Evolutionary conservation across 208 protist genomes (phyloP).

Genomic region (Leishmania tarentolae): DNA sequence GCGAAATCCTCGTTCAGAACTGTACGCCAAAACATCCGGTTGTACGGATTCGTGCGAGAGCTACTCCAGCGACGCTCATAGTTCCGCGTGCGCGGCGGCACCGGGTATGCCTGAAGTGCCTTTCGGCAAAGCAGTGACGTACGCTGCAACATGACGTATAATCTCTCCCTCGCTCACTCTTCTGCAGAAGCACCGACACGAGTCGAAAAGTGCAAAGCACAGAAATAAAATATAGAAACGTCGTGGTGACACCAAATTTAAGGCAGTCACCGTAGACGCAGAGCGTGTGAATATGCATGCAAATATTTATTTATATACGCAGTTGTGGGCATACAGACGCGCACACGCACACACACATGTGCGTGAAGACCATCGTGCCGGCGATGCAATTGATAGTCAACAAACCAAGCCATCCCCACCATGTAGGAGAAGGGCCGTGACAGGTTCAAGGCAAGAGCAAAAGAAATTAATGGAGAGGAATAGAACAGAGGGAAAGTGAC

Average conservation of each 20-base stretch:
- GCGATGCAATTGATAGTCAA: neutral
- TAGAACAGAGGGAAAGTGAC: neutral
- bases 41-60: constrained; percentile 85
- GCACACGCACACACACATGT: neutral
- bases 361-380: neutral
- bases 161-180: neutral
- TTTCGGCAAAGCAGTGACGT: constrained; percentile 56
- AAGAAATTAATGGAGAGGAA: neutral
- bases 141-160: constrained; percentile 45
- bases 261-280: neutral
- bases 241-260: neutral
- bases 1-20: constrained; percentile 78
- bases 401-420: neutral
- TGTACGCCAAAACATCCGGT: constrained; percentile 83
- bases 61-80: constrained; percentile 77
- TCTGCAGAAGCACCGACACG: neutral
- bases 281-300: neutral
- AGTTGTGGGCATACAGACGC: neutral
- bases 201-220: neutral
- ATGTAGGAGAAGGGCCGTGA: neutral
- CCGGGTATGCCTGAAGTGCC: constrained; percentile 77
- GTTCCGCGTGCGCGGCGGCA: constrained; percentile 69
- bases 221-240: neutral
- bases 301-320: neutral
- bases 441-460: too few species aligned